Conservation (phyloP, 495 filamentous ascomycete species). For the Cercophora samala region DNA sequence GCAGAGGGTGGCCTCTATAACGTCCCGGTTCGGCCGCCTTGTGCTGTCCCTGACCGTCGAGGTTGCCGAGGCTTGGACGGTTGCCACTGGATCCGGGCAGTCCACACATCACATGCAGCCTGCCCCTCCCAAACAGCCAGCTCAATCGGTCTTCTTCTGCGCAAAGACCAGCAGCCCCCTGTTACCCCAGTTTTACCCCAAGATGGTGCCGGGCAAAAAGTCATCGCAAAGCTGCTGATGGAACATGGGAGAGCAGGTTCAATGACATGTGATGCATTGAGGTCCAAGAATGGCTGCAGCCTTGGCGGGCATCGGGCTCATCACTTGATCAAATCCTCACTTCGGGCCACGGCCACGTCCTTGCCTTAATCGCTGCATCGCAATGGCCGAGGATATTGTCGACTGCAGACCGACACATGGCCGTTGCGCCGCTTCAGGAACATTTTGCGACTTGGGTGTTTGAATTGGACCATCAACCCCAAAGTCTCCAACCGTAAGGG, state of each 20-base stretch:
- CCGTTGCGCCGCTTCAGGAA: neutral
- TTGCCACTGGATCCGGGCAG: conserved; percentile 1
- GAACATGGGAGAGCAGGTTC: neutral
- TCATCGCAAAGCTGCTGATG: neutral
- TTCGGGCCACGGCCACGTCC: neutral
- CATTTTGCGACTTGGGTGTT: neutral
- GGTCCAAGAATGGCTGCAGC: neutral
- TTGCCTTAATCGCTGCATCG: neutral
- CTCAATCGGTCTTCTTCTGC: neutral
- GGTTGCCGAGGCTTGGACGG: conserved; percentile 8
- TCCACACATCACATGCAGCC: neutral
- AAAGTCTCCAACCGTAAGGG: too few species aligned
- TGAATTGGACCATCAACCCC: neutral
- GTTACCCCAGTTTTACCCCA: conserved; percentile 7
- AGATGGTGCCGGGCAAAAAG: neutral
- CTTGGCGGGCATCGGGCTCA: neutral
- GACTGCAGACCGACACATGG: conserved; percentile 4
- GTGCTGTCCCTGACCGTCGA: neutral
- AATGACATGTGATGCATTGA: conserved; percentile 5
- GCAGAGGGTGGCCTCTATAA: neutral
- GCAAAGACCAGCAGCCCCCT: neutral
- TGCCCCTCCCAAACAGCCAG: neutral
- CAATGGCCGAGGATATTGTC: conserved; percentile 1
- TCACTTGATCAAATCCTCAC: conserved; percentile 3
- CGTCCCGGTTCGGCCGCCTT: conserved; percentile 1